Evolutionary conservation across 495 filamentous ascomycete species (phyloP).

Genomic region (Podospora australis): DNA sequence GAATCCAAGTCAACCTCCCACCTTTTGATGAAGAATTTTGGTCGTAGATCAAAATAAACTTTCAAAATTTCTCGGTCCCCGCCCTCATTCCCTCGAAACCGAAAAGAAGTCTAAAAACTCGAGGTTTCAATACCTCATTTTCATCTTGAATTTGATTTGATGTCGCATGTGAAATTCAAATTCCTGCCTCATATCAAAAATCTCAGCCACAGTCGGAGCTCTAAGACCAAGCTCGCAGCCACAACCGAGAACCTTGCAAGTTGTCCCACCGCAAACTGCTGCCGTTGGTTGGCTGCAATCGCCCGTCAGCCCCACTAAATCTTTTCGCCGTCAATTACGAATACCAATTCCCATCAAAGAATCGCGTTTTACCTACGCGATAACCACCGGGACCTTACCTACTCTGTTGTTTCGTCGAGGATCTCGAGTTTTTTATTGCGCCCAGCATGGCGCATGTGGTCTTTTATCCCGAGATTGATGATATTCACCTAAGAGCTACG

Average conservation of each 20-base stretch:
- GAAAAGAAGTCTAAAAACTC: no score
- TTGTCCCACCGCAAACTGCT: neutral
- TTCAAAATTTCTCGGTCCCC: neutral
- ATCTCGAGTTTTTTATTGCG: neutral
- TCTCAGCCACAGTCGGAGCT: slow-evolving; percentile 5
- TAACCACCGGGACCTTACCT: neutral
- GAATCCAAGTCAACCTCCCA: neutral
- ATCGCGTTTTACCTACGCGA: neutral
- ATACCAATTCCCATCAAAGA: neutral
- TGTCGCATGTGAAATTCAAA: neutral
- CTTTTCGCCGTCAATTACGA: neutral
- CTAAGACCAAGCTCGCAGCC: neutral
- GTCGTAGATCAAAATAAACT: neutral
- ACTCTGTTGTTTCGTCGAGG: neutral
- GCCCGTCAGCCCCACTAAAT: neutral
- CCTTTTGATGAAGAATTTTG: neutral
- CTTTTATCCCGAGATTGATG: neutral
- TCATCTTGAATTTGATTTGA: neutral
- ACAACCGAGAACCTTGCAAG: neutral
- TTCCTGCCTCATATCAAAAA: slow-evolving; percentile 5
- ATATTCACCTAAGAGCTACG: neutral
- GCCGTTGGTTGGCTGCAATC: neutral
- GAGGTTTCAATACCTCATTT: neutral
- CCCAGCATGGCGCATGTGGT: no score
- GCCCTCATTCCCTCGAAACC: neutral